A percentile compares a stretch with the other conserved stretches of the same genome.
phyloP scores from a whole-genome alignment of 257 asterid genomes.

The Solanum verrucosum region DNA sequence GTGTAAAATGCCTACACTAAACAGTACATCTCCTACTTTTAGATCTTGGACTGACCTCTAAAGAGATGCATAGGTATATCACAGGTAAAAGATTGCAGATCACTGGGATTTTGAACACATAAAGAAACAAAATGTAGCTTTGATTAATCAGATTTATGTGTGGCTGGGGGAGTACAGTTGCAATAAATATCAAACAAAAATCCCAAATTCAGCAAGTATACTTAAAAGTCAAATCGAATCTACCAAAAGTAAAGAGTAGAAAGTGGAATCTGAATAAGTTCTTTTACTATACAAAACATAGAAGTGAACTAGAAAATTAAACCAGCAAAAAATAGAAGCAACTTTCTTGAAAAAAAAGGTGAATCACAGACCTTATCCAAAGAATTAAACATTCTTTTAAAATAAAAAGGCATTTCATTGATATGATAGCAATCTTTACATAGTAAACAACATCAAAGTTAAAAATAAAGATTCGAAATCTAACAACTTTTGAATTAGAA shows the following conservation, averaged over 20 bases:
- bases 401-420: not conserved
- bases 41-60: not conserved
- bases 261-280: not conserved
- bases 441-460: not conserved
- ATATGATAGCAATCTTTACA: not conserved
- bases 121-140: not conserved
- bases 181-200: not conserved
- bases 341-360: not conserved
- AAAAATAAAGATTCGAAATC: not conserved
- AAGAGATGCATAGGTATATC: not conserved
- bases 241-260: not conserved
- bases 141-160: not conserved
- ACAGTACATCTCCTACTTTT: not conserved
- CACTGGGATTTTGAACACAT: not conserved
- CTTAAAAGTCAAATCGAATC: not conserved
- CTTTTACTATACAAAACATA: not conserved
- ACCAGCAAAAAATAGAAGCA: not conserved
- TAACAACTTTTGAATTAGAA: not conserved
- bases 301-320: not conserved
- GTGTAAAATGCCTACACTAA: too few species aligned
- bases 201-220: too few species aligned
- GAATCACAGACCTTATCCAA: not conserved
- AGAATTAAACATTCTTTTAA: not conserved
- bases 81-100: not conserved
- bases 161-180: not conserved